Evolutionary conservation across 1,139 yeast genomes (phyloP), one percentile per base, ranked within the genome.

Genomic region (Geotrichum europaeum): DNA sequence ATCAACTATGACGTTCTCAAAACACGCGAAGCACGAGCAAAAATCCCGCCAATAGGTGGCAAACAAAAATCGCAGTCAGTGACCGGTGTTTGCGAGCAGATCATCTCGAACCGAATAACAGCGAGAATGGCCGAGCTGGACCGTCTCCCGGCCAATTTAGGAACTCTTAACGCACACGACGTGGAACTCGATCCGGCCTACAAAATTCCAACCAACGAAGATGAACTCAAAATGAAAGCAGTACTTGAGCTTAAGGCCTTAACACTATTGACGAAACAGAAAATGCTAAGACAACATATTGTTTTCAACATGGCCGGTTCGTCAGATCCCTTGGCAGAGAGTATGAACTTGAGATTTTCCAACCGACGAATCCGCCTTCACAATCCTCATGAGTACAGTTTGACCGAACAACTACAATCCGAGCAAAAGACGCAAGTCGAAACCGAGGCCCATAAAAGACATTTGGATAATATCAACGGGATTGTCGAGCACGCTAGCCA

Each of bases 201-300:
- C 63, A 81, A 76, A 58, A 70, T 78, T 30, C 68, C 76, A 51
- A 84, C 83, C 63, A 78, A 77, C 32, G 68, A 67, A 15, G 78
- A 76, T 62, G 67, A 65, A 28, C 71, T 78, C 49, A 89, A 89
- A 72, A 71, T 87, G 43, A 79, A 78, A 64, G 86, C 92, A 2
- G 76, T 95, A 51, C 79, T 92, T 43, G 99, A 95, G 75, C 79
- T 94, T 67, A 95, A 92, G 73, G 79, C 92, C 0, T 79, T 94
- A 66, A 84, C 91, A 64, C 76, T 92, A 47, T 79, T 95, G 63
- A 81, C 94, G 1, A 87, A 89, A 68, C 99, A 95, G 71, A 92
- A 92, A 71, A 86, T 87, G 58, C 70, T 94, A 65, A 87, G 96
- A 68, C 91, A 89, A 70, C 84, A 81, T 65, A 75, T 95, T 43